A percentile compares a stretch with the other conserved stretches of the same genome.
Evolutionary conservation across 2,329 filamentous ascomycete species (phyloP).

Genomic region (Colletotrichum navitas): DNA sequence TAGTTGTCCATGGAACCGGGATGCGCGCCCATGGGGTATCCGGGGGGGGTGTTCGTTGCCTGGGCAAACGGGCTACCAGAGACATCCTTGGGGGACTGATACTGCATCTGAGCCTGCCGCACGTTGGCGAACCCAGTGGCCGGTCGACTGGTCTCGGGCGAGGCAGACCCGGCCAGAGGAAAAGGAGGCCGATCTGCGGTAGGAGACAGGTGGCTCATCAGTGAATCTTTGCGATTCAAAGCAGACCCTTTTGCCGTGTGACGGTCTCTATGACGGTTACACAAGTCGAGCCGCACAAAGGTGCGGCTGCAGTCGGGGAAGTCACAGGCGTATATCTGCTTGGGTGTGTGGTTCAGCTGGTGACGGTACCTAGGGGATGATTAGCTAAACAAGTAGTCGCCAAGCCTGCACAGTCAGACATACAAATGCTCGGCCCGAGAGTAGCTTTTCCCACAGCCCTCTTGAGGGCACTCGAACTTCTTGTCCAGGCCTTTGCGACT

Average conservation of each 20-base stretch:
- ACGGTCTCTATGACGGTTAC: constrained; percentile 85
- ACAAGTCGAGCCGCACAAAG: constrained; percentile 94
- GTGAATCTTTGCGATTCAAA: constrained; percentile 78
- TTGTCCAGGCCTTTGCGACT: constrained; percentile 86
- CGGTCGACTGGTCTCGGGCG: constrained; percentile 62
- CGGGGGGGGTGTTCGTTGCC: constrained; percentile 56
- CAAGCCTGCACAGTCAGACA: constrained; percentile 50
- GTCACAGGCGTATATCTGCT: constrained; percentile 94
- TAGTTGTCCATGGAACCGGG: constrained; percentile 58
- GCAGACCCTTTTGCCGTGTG: constrained; percentile 85
- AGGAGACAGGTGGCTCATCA: constrained; percentile 65
- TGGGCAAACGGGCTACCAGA: constrained; percentile 62
- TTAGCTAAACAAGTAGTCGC: constrained; percentile 44
- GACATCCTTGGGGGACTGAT: constrained; percentile 60
- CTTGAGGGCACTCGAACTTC: constrained; percentile 85
- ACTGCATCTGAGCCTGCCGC: constrained; percentile 56
- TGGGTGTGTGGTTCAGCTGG: constrained; percentile 95
- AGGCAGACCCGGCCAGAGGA: constrained; percentile 56
- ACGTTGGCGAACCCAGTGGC: constrained; percentile 57
- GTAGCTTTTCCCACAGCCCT: constrained; percentile 95
- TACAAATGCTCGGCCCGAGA: constrained; percentile 95
- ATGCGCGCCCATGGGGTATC: constrained; percentile 47
- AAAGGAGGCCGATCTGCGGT: constrained; percentile 58
- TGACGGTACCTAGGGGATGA: constrained; percentile 75
- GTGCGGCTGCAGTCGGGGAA: constrained; percentile 90